Conservation (phyloP, 179 eudicot species). For the Heliamphora pulchella region DNA sequence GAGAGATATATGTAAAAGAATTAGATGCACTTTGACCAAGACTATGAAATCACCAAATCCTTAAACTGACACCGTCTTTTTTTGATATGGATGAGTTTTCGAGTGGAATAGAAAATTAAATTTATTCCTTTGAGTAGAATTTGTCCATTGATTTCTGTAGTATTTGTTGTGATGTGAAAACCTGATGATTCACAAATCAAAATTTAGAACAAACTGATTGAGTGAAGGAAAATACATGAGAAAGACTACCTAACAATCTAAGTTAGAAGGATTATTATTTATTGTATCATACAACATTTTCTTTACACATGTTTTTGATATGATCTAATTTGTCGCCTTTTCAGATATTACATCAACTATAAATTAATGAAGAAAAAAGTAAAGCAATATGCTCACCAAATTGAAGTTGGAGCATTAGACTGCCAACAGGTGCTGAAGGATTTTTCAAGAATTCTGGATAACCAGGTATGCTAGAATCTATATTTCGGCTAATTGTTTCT, state of each 20-base stretch:
- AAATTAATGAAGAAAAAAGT: conserved; percentile 71
- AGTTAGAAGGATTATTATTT: not conserved
- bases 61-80: not conserved
- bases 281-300: not conserved
- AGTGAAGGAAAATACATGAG: no score
- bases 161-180: not conserved
- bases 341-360: conserved; percentile 72
- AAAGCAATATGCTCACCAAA: conserved; percentile 58
- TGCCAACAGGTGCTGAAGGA: conserved; percentile 58
- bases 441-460: conserved; percentile 74
- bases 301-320: not conserved
- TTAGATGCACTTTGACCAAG: no score
- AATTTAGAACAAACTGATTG: not conserved
- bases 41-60: no score
- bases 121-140: not conserved
- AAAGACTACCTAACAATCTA: not conserved
- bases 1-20: no score
- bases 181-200: not conserved
- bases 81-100: not conserved
- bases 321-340: conserved; percentile 15
- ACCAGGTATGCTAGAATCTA: conserved; percentile 36
- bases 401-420: conserved; percentile 46
- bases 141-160: not conserved
- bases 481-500: conserved; percentile 5
- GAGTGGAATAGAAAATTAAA: not conserved